Percentiles rank a stretch among this genome's conserved stretches.
phyloP scores from a whole-genome alignment of 352 stramenopile species.

The Albugo laibachii region DNA sequence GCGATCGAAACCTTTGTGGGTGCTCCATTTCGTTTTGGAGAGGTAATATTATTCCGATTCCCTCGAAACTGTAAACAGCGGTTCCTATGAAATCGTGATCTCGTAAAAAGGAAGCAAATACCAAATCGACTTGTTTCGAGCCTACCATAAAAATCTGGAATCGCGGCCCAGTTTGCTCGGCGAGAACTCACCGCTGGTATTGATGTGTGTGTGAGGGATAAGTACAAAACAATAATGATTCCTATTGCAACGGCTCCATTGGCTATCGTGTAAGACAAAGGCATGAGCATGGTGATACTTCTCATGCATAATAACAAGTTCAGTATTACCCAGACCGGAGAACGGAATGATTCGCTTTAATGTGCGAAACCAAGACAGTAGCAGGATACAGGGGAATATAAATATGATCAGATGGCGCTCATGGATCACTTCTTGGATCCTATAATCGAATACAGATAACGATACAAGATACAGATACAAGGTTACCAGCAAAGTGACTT shows the following conservation, averaged over 20 bases:
- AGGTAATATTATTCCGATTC: conserved; percentile 50
- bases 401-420: conserved; percentile 58
- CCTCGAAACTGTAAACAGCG: conserved; percentile 65
- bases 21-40: conserved; percentile 64
- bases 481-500: conserved; percentile 2
- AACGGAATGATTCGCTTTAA: conserved; percentile 56
- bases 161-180: conserved; percentile 15
- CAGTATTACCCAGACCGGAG: conserved; percentile 26
- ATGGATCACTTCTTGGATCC: conserved; percentile 31
- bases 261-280: conserved; percentile 17
- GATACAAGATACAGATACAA: no score
- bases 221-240: conserved; percentile 71
- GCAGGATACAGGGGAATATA: conserved; percentile 41
- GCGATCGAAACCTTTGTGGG: conserved; percentile 25
- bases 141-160: conserved; percentile 46
- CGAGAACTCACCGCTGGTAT: conserved; percentile 9
- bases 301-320: not conserved
- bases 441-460: conserved; percentile 6
- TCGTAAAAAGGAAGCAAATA: no score
- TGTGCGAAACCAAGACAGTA: conserved; percentile 60
- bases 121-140: no score
- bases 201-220: conserved; percentile 28
- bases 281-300: not conserved
- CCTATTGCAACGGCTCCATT: conserved; percentile 39
- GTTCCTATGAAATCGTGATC: conserved; percentile 14